Percentiles rank a stretch among this genome's conserved stretches.
Conservation (phyloP, 805 yeast species). For the Candida anglica region DNA sequence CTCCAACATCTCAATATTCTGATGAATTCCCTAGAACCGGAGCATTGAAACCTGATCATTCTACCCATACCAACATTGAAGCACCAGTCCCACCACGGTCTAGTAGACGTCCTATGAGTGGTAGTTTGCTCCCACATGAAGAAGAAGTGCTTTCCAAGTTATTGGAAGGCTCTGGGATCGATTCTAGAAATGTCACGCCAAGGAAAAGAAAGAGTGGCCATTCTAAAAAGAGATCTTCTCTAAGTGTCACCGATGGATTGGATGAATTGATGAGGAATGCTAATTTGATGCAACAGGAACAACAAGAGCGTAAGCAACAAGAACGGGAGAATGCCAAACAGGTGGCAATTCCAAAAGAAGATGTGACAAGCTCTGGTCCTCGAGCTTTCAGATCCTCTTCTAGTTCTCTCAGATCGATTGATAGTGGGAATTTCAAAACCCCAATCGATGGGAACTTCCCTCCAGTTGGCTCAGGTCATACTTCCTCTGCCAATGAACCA, state of each 20-base stretch:
- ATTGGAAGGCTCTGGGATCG: neutral
- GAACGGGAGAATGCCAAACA: neutral
- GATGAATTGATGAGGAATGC: slow-evolving; percentile 37
- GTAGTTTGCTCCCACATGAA: slow-evolving; percentile 6
- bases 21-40: slow-evolving; percentile 1
- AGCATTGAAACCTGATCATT: slow-evolving; percentile 18
- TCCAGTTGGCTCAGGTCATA: neutral
- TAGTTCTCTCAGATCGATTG: neutral
- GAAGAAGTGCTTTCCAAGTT: slow-evolving; percentile 6
- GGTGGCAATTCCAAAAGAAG: neutral
- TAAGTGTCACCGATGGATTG: slow-evolving; percentile 31
- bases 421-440: neutral
- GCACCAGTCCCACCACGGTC: slow-evolving; percentile 37
- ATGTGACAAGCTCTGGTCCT: too few species aligned
- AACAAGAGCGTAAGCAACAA: neutral
- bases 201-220: slow-evolving; percentile 4
- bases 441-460: too few species aligned
- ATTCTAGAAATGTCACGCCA: neutral
- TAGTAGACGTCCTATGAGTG: slow-evolving; percentile 33
- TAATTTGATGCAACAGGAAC: slow-evolving; percentile 9
- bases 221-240: slow-evolving; percentile 15
- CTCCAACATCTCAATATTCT: slow-evolving; percentile 3
- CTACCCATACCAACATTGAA: slow-evolving; percentile 32
- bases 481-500: neutral
- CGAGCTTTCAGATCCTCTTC: too few species aligned